These are phyloP conservation scores for Echria macrotheca DNA, from an alignment of 495 filamentous ascomycete species.

Conservation along the genomic window DNA sequence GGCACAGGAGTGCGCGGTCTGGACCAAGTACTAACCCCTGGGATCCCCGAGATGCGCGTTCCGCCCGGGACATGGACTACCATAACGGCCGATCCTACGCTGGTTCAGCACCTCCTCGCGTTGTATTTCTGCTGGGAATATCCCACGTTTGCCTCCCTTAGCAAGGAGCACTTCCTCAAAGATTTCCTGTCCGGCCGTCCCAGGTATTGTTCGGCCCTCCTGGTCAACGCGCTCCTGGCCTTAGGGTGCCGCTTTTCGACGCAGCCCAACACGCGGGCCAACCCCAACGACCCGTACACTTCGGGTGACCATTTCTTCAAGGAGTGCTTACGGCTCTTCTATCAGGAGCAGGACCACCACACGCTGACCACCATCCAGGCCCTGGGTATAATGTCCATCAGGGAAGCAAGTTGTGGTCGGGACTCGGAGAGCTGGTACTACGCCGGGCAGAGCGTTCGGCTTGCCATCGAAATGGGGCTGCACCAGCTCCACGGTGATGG, in stretches of 20 bases:
- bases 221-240: slow-evolving; percentile 72
- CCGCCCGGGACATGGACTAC: slow-evolving; percentile 52
- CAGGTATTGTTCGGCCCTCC: slow-evolving; percentile 64
- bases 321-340: slow-evolving; percentile 56
- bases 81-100: slow-evolving; percentile 49
- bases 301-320: slow-evolving; percentile 70
- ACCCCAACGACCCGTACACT: slow-evolving; percentile 56
- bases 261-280: slow-evolving; percentile 54
- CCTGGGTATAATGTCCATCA: slow-evolving; percentile 66
- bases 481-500: slow-evolving; percentile 43
- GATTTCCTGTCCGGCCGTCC: slow-evolving; percentile 52
- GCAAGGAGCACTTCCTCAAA: slow-evolving; percentile 64
- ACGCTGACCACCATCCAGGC: slow-evolving; percentile 74
- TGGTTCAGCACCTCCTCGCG: slow-evolving; percentile 59
- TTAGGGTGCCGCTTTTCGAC: slow-evolving; percentile 69
- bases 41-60: slow-evolving; percentile 31
- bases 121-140: slow-evolving; percentile 83
- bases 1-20: slow-evolving; percentile 24
- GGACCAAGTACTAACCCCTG: slow-evolving; percentile 34
- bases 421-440: slow-evolving; percentile 65
- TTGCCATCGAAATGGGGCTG: slow-evolving; percentile 62
- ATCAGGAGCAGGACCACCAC: slow-evolving; percentile 51
- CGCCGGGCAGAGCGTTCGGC: slow-evolving; percentile 58
- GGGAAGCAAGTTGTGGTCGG: slow-evolving; percentile 57
- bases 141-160: slow-evolving; percentile 65